Evolutionary conservation across 306 rosid genomes (phyloP), one percentile per base, ranked within the genome.

Genomic region (Pyrus bretschneideri): DNA sequence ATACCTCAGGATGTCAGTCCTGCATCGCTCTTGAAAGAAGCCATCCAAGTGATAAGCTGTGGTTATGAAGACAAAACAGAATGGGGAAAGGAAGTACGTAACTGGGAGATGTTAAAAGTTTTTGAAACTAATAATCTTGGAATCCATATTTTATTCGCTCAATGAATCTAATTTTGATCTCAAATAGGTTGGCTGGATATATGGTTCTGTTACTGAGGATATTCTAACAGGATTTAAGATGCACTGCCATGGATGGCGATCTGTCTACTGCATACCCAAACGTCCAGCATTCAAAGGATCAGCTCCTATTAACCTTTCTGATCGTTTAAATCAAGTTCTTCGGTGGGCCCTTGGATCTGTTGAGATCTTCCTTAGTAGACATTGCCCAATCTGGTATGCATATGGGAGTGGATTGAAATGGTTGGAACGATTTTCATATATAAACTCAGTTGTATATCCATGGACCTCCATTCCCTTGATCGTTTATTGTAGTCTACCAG

Each of bases 231-330:
- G 99, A 77, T 96, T 96, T 77, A 96, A 96, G 86, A 96, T 96
- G 99, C 99, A 96, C 60, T 96, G 99, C 83, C 99, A 96, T 73
- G 99, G 99, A 63, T 96, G 99, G 99, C 87, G 96, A 68, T 96
- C 99, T 27, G 98, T 96, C 67, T 96, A 96, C 83, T 96, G 99
- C 82, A 87, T 96, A 69, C 99, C 99, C 18, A 89, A 87, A 77
- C 82, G 82, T 38, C 88, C 99, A 14, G 99, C 99, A 27, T 96
- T 96, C 85, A 96, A 96, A 78, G 99, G 99, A 33, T 96, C 99
- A 4, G 98, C 99, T 69, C 99, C 99, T 55, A 95, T 95, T 66
- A 95, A 95, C 65, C 92, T 95, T 38, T 90, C 97, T 8, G 99
- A 95, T 87, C 96, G 97, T 88, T 85, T 95, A 15, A 91, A 95